Base-by-base conservation (phyloP, 805 yeast genomes). In the Myxozyma monticola region DNA sequence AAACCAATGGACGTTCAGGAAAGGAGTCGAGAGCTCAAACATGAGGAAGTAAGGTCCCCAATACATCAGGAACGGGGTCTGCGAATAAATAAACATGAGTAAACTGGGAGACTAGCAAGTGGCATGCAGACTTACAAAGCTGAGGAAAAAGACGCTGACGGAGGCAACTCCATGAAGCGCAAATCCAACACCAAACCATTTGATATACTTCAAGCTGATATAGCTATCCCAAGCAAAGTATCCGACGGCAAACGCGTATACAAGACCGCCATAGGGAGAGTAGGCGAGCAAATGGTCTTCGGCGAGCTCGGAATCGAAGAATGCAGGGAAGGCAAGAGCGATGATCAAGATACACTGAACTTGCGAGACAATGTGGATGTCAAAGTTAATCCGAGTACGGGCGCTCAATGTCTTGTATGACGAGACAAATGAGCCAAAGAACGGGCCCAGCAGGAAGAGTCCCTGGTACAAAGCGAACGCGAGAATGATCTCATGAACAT, bases 1-100 rank as follows among this genome's bases (percentile, higher is more conserved):
- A 68, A 84, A 90, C 96, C 97, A 93, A 68, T 93, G 88, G 65
- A 87, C 67, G 68, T 93, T 95, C 55, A 93, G 96, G 69, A 93
- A 93, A 7, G 98, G 98, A 1, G 97, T 87, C 40, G 95, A 84
- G 35, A 86, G 76, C 70, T 93, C 99, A 68, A 85, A 93, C 42
- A 86, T 66, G 61, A 93, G 74, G 66, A 90, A 93, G 18, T 83
- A 80, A 1, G 96, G 91, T 24, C 86, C 77, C 80, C 85, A 84
- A 43, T 89, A 84, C 68, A 84, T 81, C 64, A 88, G 79, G 67
- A 82, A 86, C 2, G 96, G 96, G 28, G 73, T 66, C 52, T 51
- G 37, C n/a, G 12, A 33, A 4, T 24, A 38, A 3, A 14, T 18
- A n/a, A 42, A n/a, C 4, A 4, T 5, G 12, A 4, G 28, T n/a